phyloP scores from a whole-genome alignment of 768 basidiomycete species.

The Floccularia luteovirens region DNA sequence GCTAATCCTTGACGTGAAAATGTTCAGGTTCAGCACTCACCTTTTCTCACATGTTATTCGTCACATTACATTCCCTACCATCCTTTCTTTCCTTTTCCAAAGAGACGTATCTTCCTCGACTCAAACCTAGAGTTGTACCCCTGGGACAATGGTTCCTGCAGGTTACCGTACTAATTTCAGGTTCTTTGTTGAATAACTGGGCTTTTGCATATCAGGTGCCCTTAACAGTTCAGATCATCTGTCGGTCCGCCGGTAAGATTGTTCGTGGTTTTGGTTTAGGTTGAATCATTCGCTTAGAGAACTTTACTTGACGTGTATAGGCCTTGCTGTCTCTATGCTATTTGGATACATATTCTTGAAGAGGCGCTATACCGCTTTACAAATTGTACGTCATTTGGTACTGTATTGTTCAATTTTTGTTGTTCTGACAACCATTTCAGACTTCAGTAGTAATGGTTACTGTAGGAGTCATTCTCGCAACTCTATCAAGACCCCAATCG shows the following conservation, averaged over 20 bases:
- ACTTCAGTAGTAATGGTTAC: slow-evolving; percentile 62
- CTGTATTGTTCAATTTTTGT: neutral
- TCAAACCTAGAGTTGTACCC: slow-evolving; percentile 66
- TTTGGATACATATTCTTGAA: slow-evolving; percentile 55
- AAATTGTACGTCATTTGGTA: slow-evolving; percentile 44
- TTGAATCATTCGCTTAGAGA: too few relatives aligned
- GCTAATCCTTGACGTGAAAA: neutral
- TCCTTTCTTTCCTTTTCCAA: slow-evolving; percentile 42
- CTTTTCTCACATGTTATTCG: slow-evolving; percentile 79
- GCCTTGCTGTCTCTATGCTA: slow-evolving; percentile 71
- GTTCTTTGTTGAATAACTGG: slow-evolving; percentile 75
- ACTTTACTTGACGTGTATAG: slow-evolving; percentile 35
- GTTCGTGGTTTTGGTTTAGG: too few relatives aligned
- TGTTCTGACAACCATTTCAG: slow-evolving; percentile 21
- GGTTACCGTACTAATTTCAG: slow-evolving; percentile 57
- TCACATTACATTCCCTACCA: slow-evolving; percentile 59
- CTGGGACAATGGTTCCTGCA: slow-evolving; percentile 61
- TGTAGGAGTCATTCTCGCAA: slow-evolving; percentile 63
- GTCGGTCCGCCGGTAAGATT: slow-evolving; percentile 67
- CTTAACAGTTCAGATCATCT: slow-evolving; percentile 74
- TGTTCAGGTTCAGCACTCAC: slow-evolving; percentile 69
- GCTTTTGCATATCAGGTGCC: slow-evolving; percentile 74
- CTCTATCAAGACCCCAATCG: slow-evolving; percentile 47
- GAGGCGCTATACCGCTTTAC: slow-evolving; percentile 48
- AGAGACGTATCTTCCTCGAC: slow-evolving; percentile 30